Evolutionary conservation across 495 filamentous ascomycete genomes (phyloP).

Genomic region (Cudoniella acicularis): DNA sequence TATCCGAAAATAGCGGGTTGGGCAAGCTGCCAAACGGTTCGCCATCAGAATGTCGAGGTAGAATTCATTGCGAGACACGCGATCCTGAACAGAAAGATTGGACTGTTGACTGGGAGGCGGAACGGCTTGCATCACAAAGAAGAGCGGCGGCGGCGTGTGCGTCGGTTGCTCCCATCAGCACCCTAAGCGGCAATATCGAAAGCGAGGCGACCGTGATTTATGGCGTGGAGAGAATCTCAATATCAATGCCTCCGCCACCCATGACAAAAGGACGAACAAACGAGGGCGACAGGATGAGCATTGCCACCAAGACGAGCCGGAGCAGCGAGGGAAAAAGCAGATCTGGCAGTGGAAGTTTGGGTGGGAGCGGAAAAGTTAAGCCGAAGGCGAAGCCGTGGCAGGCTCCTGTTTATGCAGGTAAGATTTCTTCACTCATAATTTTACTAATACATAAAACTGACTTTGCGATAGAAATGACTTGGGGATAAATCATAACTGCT

Average conservation of each 20-base stretch:
- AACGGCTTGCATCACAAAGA: constrained; percentile 18
- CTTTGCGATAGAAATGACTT: not conserved
- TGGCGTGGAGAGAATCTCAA: constrained; percentile 15
- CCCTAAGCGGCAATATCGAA: constrained; percentile 9
- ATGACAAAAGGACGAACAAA: not conserved
- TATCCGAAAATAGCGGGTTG: constrained; percentile 36
- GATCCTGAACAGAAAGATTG: not conserved
- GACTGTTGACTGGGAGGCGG: constrained; percentile 20
- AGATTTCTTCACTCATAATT: constrained; percentile 8
- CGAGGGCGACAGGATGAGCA: constrained; percentile 12
- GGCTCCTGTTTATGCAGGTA: constrained; percentile 41
- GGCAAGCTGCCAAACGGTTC: not conserved
- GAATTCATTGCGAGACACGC: constrained; percentile 19
- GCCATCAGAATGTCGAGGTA: not conserved
- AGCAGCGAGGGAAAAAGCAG: constrained; percentile 18
- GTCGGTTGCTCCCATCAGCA: constrained; percentile 14
- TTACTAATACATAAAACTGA: constrained; percentile 7
- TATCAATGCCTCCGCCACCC: not conserved
- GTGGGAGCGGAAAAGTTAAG: constrained; percentile 15
- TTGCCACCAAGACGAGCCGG: constrained; percentile 14
- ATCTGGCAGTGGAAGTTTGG: constrained; percentile 8
- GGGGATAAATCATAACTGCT: too few species aligned
- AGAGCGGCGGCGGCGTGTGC: constrained; percentile 25
- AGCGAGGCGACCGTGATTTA: constrained; percentile 18
- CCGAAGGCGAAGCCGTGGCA: constrained; percentile 33